Base-by-base conservation (phyloP, 176 grass and related monocot species). In the Rhynchospora pubera region DNA sequence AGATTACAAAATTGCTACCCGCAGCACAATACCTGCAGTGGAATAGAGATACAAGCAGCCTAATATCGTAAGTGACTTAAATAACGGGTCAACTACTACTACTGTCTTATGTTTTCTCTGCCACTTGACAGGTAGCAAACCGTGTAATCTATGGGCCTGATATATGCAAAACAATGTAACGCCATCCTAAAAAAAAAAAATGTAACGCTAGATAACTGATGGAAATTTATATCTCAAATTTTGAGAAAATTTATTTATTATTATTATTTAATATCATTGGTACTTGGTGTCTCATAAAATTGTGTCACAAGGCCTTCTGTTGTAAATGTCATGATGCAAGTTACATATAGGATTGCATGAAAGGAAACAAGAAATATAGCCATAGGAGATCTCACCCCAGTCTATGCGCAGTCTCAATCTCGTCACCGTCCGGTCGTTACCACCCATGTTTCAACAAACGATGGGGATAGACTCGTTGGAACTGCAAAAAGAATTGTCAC, bases 361-460 rank as follows among this genome's bases (percentile, higher is more conserved):
- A 68, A 68, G 8, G 2, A 44, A 68, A 18, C 16, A 19, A 7
- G 39, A 15, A n/a, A 44, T 44, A 14, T 68, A 13, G 47, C 0
- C 22, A 53, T 47, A 53, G 47, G 47, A 24, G 71, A 75, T 75
- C 70, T 0, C 1, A 14, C 1, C 39, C 0, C 47, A 53, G 68
- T 73, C 1, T 71, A 14, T 51, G 45, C 70, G 42, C 18, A 13
- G 71, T 75, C 71, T 75, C 71, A 53, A 76, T 76, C 71, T 53
- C 23, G 71, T 13, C 19, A 80, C 56, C 77, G 77, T 79, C 77
- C 55, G 77, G 32, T 79, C 77, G 77, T 79, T 79, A 45, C 18
- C 58, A 39, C 26, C 44, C 52, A 79, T 39, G 18, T 56, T 79
- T 79, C 77, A 79, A 62, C 77, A 39, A 79, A 62, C 77, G 28